phyloP scores from a whole-genome alignment of 345 rosid species.

The Citrus maxima region DNA sequence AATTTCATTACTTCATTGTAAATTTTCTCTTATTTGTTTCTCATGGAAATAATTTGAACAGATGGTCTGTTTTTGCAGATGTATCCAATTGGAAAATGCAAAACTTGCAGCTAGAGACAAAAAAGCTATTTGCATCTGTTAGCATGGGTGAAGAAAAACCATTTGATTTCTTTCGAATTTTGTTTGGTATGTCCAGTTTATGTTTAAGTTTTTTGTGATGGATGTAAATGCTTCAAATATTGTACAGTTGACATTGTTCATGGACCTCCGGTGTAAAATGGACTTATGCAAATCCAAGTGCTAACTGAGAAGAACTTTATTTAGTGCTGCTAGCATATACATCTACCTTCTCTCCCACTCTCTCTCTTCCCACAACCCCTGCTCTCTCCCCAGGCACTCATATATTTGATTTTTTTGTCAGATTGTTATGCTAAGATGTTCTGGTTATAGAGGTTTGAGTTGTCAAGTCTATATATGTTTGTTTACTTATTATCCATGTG shows the following conservation, averaged over 20 bases:
- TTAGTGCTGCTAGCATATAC: background rate
- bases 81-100: constrained; percentile 31
- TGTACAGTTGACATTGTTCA: background rate
- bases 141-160: constrained; percentile 54
- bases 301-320: background rate
- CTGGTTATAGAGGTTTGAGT: background rate
- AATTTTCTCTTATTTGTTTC: background rate
- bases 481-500: background rate
- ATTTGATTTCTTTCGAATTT: constrained; percentile 63
- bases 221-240: background rate
- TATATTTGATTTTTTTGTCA: background rate
- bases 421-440: background rate
- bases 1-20: background rate
- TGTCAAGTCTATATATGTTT: background rate
- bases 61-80: constrained; percentile 41
- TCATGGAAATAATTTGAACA: constrained; percentile 7
- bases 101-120: constrained; percentile 35
- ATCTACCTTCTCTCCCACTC: background rate
- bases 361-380: background rate
- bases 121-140: constrained; percentile 62
- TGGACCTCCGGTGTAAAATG: background rate
- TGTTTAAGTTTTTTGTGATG: background rate
- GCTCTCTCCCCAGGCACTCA: background rate
- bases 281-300: background rate
- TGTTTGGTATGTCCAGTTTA: constrained; percentile 45